Evolutionary conservation across 495 filamentous ascomycete genomes (phyloP).

Genomic region (Penicillium manginii): DNA sequence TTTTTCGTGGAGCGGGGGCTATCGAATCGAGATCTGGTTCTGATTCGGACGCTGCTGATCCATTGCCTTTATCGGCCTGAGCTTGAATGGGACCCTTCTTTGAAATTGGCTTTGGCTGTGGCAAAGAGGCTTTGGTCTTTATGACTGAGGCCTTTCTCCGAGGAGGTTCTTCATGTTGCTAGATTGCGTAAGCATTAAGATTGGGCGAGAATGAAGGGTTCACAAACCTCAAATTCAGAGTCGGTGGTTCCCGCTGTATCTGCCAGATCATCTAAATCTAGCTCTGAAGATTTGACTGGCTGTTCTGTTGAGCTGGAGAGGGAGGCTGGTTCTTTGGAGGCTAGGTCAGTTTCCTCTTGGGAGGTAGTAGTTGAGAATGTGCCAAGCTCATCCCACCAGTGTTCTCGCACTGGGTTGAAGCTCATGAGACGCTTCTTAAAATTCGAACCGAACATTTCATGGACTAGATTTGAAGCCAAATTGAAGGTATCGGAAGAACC

Average conservation of each 20-base stretch:
- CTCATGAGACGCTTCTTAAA: slow-evolving; percentile 1
- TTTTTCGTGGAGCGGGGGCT: slow-evolving; percentile 11
- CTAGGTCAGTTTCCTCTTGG: not conserved
- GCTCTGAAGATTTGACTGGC: not conserved
- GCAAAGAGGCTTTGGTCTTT: not conserved
- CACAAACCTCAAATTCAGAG: slow-evolving; percentile 45
- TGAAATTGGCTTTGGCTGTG: slow-evolving; percentile 3
- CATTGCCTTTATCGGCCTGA: slow-evolving; percentile 13
- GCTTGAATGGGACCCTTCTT: slow-evolving; percentile 5
- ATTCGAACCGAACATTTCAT: slow-evolving; percentile 26
- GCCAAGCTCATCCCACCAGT: slow-evolving; percentile 47
- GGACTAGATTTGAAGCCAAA: slow-evolving; percentile 31
- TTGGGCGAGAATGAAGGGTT: not conserved
- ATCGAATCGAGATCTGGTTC: slow-evolving; percentile 18
- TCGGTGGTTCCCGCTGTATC: slow-evolving; percentile 29
- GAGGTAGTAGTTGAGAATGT: slow-evolving; percentile 5
- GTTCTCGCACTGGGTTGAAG: slow-evolving; percentile 25
- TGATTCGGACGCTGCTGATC: slow-evolving; percentile 28
- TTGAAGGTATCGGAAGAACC: slow-evolving; percentile 17
- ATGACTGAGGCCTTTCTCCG: slow-evolving; percentile 4
- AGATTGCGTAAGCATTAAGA: slow-evolving; percentile 10
- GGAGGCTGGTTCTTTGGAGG: not conserved
- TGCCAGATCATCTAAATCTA: slow-evolving; percentile 23
- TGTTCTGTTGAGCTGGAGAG: not conserved
- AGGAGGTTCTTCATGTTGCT: slow-evolving; percentile 47